Conservation (phyloP, 2,329 filamentous ascomycete species). For the Ophiostoma montium region DNA sequence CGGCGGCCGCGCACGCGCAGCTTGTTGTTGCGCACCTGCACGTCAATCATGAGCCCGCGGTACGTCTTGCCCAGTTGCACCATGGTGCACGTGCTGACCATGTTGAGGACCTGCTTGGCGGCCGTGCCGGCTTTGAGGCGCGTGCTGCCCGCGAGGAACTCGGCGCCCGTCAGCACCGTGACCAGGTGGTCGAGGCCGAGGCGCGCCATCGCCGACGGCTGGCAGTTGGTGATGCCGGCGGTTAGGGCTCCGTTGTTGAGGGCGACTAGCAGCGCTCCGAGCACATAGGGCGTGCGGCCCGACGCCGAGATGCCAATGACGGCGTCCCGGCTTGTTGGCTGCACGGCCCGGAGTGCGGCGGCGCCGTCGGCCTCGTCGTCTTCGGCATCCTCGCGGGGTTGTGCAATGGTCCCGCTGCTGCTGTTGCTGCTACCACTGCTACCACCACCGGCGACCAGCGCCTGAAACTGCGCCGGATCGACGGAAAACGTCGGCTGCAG, state of each 20-base stretch:
- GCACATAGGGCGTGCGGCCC: constrained; percentile 27
- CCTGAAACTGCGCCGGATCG: constrained; percentile 23
- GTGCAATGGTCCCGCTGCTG: no score
- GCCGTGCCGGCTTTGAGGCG: constrained; percentile 30
- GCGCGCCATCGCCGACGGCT: constrained; percentile 17
- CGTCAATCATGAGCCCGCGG: constrained; percentile 8
- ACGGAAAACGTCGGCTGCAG: constrained; percentile 27
- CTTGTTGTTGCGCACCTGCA: constrained; percentile 9
- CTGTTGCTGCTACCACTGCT: no score
- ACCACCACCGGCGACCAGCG: constrained; percentile 27
- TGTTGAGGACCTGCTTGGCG: constrained; percentile 29
- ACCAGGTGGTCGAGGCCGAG: constrained; percentile 19
- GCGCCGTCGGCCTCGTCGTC: constrained; percentile 5
- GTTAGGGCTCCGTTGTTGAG: constrained; percentile 22
- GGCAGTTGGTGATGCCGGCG: constrained; percentile 24
- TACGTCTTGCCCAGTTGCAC: constrained; percentile 27
- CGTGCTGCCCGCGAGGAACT: constrained; percentile 30
- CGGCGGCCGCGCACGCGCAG: constrained; percentile 5
- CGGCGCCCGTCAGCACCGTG: constrained; percentile 24
- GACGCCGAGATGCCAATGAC: constrained; percentile 29
- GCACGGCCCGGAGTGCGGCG: background rate
- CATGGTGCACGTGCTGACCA: constrained; percentile 30
- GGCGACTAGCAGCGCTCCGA: constrained; percentile 24
- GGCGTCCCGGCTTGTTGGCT: constrained; percentile 17
- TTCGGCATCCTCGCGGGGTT: constrained; percentile 22